phyloP scores from a whole-genome alignment of 2,329 filamentous ascomycete species.

The Paracoccidioides lutzii region DNA sequence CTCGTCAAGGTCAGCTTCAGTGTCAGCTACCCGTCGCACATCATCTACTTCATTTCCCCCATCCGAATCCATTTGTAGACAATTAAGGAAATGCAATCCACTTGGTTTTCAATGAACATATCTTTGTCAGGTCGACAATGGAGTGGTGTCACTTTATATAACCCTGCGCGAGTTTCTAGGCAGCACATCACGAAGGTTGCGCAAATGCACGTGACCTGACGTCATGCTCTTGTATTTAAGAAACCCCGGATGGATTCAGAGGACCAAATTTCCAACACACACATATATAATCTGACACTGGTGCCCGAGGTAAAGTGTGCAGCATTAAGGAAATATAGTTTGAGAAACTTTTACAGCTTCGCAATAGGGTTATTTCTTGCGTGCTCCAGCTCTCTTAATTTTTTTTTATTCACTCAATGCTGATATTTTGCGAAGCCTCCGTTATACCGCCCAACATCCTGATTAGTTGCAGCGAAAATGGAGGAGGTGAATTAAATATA shows the following conservation, averaged over 20 bases:
- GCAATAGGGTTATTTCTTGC: no score
- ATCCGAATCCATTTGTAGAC: neutral
- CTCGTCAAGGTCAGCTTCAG: constrained; percentile 37
- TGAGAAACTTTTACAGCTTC: no score
- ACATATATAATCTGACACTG: no score
- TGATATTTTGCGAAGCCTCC: no score
- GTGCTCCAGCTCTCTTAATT: no score
- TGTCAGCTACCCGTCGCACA: constrained; percentile 8
- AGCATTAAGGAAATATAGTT: no score
- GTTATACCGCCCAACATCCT: no score
- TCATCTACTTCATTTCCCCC: neutral
- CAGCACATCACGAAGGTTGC: constrained; percentile 7
- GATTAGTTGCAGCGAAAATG: neutral
- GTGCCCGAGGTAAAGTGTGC: no score
- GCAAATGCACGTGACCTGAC: constrained; percentile 7
- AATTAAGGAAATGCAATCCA: no score
- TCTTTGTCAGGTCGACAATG: neutral
- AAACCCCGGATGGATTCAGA: no score
- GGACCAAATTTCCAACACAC: no score
- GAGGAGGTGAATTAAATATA: neutral
- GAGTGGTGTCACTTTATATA: neutral
- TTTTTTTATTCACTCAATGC: no score
- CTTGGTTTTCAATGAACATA: neutral
- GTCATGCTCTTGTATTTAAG: neutral
- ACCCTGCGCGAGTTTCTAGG: neutral